Percentiles rank a stretch among this genome's conserved stretches.
phyloP scores from a whole-genome alignment of 2,329 filamentous ascomycete species.

The Aspergillus chevalieri region DNA sequence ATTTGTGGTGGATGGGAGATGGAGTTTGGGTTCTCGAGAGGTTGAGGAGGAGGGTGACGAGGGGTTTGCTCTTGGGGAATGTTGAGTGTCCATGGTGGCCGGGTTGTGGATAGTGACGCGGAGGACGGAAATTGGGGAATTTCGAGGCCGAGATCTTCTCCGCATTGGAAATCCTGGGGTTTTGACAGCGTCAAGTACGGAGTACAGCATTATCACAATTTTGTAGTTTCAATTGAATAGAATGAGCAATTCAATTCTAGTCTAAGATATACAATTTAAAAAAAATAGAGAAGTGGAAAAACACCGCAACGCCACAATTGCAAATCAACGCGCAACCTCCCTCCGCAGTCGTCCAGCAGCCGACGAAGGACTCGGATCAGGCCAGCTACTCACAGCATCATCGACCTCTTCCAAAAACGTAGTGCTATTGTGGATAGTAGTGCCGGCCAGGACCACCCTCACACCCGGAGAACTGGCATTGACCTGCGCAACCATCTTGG shows the following conservation, averaged over 20 bases:
- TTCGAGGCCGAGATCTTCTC: slow-evolving; percentile 10
- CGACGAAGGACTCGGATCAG: slow-evolving; percentile 58
- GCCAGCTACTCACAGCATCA: slow-evolving; percentile 81
- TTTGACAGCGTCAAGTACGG: not conserved
- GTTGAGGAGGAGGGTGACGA: slow-evolving; percentile 19
- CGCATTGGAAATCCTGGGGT: slow-evolving; percentile 12
- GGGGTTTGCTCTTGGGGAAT: slow-evolving; percentile 16
- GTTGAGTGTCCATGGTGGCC: slow-evolving; percentile 18
- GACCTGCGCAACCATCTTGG: slow-evolving; percentile 89
- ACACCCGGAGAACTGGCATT: slow-evolving; percentile 87
- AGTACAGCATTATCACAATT: not conserved
- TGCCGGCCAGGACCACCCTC: slow-evolving; percentile 82
- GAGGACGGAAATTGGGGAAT: not conserved
- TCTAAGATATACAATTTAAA: not conserved
- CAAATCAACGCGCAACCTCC: slow-evolving; percentile 49
- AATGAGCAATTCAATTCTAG: no score
- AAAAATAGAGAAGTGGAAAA: not conserved
- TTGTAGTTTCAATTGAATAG: no score
- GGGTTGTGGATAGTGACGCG: not conserved
- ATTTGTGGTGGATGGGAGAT: slow-evolving; percentile 78
- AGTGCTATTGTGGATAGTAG: slow-evolving; percentile 77
- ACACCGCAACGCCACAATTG: slow-evolving; percentile 7
- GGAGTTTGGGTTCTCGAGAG: slow-evolving; percentile 40
- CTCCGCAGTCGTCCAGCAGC: slow-evolving; percentile 57
- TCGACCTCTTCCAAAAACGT: slow-evolving; percentile 89